phyloP scores from a whole-genome alignment of 2,329 filamentous ascomycete genomes.

The Nemania bipapillata region DNA sequence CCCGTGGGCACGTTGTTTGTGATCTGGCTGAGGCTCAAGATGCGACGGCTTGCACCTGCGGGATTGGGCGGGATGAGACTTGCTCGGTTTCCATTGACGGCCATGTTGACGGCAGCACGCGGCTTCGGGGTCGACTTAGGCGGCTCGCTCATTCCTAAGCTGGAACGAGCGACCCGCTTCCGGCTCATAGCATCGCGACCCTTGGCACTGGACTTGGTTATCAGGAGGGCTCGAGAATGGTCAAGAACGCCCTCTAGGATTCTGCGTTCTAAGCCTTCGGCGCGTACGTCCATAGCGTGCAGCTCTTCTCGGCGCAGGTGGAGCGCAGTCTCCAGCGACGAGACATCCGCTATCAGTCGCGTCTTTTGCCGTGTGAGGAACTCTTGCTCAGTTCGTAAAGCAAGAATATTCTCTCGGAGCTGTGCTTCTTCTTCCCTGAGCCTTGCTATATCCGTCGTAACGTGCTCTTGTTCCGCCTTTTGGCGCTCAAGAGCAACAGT shows the following conservation, averaged over 20 bases:
- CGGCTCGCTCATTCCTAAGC: conserved; percentile 55
- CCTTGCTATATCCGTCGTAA: conserved; percentile 65
- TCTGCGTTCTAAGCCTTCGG: conserved; percentile 87
- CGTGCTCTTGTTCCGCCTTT: conserved; percentile 67
- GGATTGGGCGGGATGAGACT: conserved; percentile 60
- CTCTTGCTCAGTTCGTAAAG: conserved; percentile 76
- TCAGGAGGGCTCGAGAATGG: conserved; percentile 89
- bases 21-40: conserved; percentile 91
- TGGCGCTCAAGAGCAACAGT: conserved; percentile 81
- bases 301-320: conserved; percentile 90
- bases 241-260: conserved; percentile 97
- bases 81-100: conserved; percentile 63
- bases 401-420: conserved; percentile 65
- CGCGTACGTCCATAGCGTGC: conserved; percentile 86
- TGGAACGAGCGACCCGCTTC: conserved; percentile 60
- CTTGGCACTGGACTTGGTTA: conserved; percentile 69
- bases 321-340: conserved; percentile 88
- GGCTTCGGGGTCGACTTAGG: conserved; percentile 42
- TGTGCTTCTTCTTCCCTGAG: conserved; percentile 65
- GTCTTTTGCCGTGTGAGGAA: conserved; percentile 80
- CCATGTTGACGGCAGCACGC: conserved; percentile 61
- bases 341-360: conserved; percentile 83
- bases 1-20: conserved; percentile 74
- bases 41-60: conserved; percentile 73
- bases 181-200: conserved; percentile 67